Percentiles rank a stretch among this genome's conserved stretches.
Evolutionary conservation across 2,329 filamentous ascomycete genomes (phyloP).

Genomic region (Dactylonectria macrodidyma): DNA sequence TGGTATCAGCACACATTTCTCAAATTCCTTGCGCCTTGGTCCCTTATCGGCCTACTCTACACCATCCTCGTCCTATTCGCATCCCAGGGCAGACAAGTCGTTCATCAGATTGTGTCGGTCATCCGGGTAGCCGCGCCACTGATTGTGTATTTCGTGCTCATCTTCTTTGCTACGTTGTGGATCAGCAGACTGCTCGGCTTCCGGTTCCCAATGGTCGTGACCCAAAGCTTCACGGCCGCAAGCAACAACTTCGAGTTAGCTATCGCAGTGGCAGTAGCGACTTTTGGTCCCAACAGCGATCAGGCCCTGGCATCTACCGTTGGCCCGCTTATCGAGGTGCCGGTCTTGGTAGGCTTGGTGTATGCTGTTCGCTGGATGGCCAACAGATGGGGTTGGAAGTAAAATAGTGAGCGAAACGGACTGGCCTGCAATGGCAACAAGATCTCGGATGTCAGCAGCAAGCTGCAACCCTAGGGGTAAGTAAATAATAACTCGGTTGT

Average conservation of each 20-base stretch:
- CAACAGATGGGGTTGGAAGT: constrained; percentile 66
- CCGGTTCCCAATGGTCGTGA: constrained; percentile 77
- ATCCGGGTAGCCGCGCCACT: constrained; percentile 85
- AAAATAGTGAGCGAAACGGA: no score
- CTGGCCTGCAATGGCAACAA: no score
- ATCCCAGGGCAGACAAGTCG: constrained; percentile 82
- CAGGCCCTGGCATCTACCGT: constrained; percentile 88
- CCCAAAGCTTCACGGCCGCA: constrained; percentile 89
- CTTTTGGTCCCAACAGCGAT: constrained; percentile 83
- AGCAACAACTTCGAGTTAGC: constrained; percentile 96
- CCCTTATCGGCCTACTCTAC: constrained; percentile 86
- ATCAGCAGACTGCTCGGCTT: constrained; percentile 77
- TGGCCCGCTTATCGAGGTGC: constrained; percentile 89
- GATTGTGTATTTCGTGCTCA: constrained; percentile 82
- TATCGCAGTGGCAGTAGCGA: constrained; percentile 88
- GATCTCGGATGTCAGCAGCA: no score
- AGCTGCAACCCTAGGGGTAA: no score
- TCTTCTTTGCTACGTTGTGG: constrained; percentile 80
- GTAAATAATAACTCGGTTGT: no score
- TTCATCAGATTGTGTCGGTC: constrained; percentile 87
- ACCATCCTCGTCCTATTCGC: constrained; percentile 91
- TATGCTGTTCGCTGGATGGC: constrained; percentile 78
- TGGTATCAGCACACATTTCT: constrained; percentile 81
- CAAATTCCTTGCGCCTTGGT: constrained; percentile 79
- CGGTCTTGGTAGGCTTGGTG: constrained; percentile 83